Conservation (phyloP, 805 yeast genomes). For the Dipodascopsis tothii region DNA sequence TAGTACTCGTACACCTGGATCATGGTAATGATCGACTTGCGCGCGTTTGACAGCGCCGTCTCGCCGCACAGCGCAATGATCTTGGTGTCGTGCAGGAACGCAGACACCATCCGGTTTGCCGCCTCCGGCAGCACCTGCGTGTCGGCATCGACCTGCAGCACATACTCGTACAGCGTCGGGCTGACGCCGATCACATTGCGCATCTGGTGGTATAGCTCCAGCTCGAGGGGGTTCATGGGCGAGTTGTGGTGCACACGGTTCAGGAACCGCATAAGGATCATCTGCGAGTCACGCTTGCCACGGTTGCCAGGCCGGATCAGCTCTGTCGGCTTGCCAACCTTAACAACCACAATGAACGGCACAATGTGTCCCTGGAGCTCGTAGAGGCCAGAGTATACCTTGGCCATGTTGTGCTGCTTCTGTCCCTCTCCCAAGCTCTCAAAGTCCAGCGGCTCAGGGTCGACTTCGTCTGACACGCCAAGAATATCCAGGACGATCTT, state of each 20-base stretch:
- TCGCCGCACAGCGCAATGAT: conserved; percentile 59
- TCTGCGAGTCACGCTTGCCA: conserved; percentile 60
- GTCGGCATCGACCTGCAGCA: conserved; percentile 56
- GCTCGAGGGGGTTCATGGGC: conserved; percentile 54
- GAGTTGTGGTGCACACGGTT: conserved; percentile 54
- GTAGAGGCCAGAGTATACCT: conserved; percentile 52
- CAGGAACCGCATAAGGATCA: conserved; percentile 52
- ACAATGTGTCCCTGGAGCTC: conserved; percentile 50
- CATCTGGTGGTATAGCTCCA: conserved; percentile 46
- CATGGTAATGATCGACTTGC: conserved; percentile 47
- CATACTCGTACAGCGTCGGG: conserved; percentile 48
- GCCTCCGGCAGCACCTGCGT: conserved; percentile 50
- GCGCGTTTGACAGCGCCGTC: conserved; percentile 49
- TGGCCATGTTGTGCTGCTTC: conserved; percentile 58
- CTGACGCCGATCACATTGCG: conserved; percentile 53
- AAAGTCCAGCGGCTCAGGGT: conserved; percentile 46
- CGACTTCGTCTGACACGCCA: conserved; percentile 45
- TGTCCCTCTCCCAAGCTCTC: conserved; percentile 55
- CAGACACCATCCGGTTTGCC: conserved; percentile 48
- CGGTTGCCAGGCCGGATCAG: conserved; percentile 54
- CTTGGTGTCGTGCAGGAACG: conserved; percentile 47
- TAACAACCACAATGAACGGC: conserved; percentile 49
- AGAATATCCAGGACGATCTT: conserved; percentile 50
- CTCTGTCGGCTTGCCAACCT: conserved; percentile 56
- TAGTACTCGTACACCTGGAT: conserved; percentile 60